Evolutionary conservation across 2,329 filamentous ascomycete genomes (phyloP).

Genomic region (Mycocentrospora acerina): DNA sequence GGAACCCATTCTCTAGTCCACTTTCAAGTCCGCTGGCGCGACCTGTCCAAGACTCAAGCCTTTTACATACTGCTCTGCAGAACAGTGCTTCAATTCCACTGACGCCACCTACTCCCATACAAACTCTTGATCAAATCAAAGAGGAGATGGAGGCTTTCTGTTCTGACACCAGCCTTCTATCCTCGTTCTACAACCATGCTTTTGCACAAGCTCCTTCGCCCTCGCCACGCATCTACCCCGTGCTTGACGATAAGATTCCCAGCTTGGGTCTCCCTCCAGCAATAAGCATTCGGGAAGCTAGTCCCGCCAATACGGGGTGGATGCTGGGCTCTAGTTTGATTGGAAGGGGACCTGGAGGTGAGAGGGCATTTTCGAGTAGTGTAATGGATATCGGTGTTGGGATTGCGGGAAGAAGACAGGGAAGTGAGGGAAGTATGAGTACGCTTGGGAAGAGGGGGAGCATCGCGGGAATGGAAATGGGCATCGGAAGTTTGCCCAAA

Average conservation of each 20-base stretch:
- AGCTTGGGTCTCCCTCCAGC: conserved; percentile 46
- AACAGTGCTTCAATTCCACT: conserved; percentile 16
- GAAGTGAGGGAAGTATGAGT: conserved; percentile 29
- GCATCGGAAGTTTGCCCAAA: conserved; percentile 18
- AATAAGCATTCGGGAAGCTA: conserved; percentile 39
- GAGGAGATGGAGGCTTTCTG: conserved; percentile 50
- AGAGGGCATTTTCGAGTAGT: conserved; percentile 9
- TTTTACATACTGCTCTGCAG: conserved; percentile 33
- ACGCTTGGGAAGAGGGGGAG: conserved; percentile 24
- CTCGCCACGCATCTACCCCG: conserved; percentile 41
- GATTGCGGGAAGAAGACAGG: conserved; percentile 34
- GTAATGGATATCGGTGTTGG: conserved; percentile 19
- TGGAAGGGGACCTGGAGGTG: conserved; percentile 9
- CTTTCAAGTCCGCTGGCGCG: conserved; percentile 40
- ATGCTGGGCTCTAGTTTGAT: conserved; percentile 19
- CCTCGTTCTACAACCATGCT: conserved; percentile 46
- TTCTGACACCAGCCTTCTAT: conserved; percentile 41
- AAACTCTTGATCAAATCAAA: conserved; percentile 46
- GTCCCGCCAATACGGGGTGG: conserved; percentile 33
- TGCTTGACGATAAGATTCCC: conserved; percentile 45
- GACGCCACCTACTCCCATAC: conserved; percentile 5
- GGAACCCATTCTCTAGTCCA: conserved; percentile 32
- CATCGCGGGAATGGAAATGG: conserved; percentile 19
- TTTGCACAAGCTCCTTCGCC: conserved; percentile 40
- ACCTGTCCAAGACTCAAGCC: conserved; percentile 39